Evolutionary conservation across 305 asterid species (phyloP).

Genomic region (Fraxinus latifolia): DNA sequence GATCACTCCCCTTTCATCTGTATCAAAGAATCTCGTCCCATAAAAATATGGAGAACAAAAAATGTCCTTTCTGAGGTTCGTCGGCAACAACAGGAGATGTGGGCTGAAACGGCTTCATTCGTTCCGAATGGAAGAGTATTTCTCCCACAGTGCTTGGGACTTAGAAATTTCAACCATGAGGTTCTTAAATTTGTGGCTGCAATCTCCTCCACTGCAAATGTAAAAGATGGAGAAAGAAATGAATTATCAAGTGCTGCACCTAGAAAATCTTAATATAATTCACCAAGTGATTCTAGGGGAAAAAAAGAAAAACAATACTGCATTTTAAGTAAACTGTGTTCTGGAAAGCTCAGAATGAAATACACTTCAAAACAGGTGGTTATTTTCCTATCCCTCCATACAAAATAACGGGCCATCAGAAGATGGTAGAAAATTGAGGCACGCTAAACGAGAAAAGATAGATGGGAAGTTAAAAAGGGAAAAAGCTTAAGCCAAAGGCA

Average conservation of each 20-base stretch:
- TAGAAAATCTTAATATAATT: not conserved
- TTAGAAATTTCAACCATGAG: slow-evolving; percentile 76
- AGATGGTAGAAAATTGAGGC: not conserved
- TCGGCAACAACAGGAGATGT: not conserved
- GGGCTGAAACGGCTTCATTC: slow-evolving; percentile 44
- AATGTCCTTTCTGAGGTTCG: not conserved
- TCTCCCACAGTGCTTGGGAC: slow-evolving; percentile 62
- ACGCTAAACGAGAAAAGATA: not conserved
- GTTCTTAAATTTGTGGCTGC: slow-evolving; percentile 91
- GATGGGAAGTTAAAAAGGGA: not conserved
- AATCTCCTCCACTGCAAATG: slow-evolving; percentile 71
- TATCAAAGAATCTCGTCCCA: slow-evolving; percentile 7
- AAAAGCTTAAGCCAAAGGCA: not conserved
- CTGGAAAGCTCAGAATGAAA: not conserved
- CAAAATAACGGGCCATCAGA: not conserved
- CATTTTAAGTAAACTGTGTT: not conserved
- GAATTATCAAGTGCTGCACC: not conserved
- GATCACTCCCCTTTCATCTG: not conserved
- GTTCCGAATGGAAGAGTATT: slow-evolving; percentile 78
- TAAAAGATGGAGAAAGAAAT: not conserved
- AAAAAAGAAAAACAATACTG: no score
- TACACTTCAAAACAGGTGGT: not conserved
- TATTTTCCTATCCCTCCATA: not conserved
- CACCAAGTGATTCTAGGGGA: not conserved
- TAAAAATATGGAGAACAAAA: slow-evolving; percentile 3